Percentiles rank a stretch among this genome's conserved stretches.
Evolutionary conservation across 108 stramenopile species (phyloP).

Genomic region (Nitzschia sp.): DNA sequence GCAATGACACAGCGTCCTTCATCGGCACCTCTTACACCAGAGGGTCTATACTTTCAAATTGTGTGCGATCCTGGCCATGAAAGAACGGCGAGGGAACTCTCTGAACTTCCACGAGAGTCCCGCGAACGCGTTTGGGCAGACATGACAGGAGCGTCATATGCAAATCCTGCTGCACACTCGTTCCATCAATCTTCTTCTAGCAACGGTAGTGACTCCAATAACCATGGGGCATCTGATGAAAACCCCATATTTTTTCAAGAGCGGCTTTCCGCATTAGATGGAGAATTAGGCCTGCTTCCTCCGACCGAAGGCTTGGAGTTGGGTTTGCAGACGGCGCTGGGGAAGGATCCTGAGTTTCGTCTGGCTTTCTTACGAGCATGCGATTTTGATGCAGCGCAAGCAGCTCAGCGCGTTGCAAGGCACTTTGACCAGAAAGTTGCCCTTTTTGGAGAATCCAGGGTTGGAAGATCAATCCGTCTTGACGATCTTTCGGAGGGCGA

Average conservation of each 20-base stretch:
- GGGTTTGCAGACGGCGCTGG: neutral
- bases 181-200: neutral
- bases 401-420: neutral
- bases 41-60: constrained; percentile 18
- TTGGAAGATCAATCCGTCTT: constrained; percentile 2
- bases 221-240: neutral
- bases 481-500: constrained; percentile 8
- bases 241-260: neutral
- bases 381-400: constrained; percentile 7
- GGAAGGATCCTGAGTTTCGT: constrained; percentile 24
- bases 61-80: constrained; percentile 19
- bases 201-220: neutral
- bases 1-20: neutral
- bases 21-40: neutral
- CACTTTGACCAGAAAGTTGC: constrained; percentile 11
- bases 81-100: constrained; percentile 9
- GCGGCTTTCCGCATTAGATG: neutral
- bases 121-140: constrained; percentile 22
- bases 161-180: neutral
- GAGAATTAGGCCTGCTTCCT: neutral
- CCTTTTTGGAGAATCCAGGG: constrained; percentile 15
- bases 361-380: constrained; percentile 7
- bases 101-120: constrained; percentile 4
- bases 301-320: neutral
- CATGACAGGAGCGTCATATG: neutral